A percentile compares a stretch with the other conserved stretches of the same genome.
Evolutionary conservation across 306 rosid genomes (phyloP).

Genomic region (Lithocarpus polystachyus): DNA sequence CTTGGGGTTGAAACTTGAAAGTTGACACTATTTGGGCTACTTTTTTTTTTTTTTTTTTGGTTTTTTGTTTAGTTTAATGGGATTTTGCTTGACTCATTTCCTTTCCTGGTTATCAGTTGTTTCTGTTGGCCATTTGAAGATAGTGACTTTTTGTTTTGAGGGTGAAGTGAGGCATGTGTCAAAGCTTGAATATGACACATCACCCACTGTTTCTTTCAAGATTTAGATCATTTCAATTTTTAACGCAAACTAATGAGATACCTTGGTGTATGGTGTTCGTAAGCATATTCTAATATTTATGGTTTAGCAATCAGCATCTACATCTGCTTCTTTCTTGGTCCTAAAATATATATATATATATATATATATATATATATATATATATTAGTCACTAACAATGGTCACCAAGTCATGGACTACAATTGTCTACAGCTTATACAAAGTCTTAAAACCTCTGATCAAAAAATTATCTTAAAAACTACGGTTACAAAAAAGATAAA

Average conservation of each 20-base stretch:
- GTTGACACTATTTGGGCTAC: too few species aligned
- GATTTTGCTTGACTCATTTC: slow-evolving; percentile 41
- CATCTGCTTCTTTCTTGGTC: too few species aligned
- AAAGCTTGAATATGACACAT: slow-evolving; percentile 26
- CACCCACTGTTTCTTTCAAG: slow-evolving; percentile 17
- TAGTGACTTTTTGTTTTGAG: slow-evolving; percentile 29
- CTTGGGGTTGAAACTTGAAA: slow-evolving; percentile 22
- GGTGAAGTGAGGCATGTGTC: slow-evolving; percentile 26
- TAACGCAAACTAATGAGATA: neutral
- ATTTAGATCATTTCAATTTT: slow-evolving; percentile 17
- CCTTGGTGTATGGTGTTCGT: too few species aligned
- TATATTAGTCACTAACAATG: too few species aligned
- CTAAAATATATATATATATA: too few species aligned
- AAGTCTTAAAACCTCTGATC: too few species aligned
- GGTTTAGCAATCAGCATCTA: slow-evolving; percentile 31
- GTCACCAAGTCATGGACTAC: too few species aligned
- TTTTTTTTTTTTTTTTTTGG: too few species aligned
- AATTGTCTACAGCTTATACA: too few species aligned
- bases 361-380: too few species aligned
- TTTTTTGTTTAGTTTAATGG: slow-evolving; percentile 29
- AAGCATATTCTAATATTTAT: neutral
- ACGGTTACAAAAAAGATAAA: too few species aligned
- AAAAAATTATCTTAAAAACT: too few species aligned
- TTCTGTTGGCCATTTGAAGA: slow-evolving; percentile 29
- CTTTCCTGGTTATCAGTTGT: slow-evolving; percentile 20